phyloP scores from a whole-genome alignment of 768 basidiomycete species.

The Scleroderma citrinum region DNA sequence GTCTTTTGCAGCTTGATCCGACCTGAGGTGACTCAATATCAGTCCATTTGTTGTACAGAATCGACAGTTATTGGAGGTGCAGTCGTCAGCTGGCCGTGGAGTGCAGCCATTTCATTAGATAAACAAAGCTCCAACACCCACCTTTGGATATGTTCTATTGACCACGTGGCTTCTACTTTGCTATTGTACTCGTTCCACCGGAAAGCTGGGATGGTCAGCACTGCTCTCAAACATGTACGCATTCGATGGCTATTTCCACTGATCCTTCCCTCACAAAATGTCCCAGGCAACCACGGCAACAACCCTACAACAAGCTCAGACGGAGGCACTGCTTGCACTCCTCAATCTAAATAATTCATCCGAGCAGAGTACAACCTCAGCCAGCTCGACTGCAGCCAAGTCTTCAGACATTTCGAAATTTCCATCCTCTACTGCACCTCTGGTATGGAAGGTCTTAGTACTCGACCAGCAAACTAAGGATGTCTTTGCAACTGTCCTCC shows the following conservation, averaged over 20 bases:
- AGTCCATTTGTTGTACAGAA: too few species aligned
- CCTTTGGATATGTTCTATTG: conserved; percentile 2
- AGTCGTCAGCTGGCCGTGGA: too few species aligned
- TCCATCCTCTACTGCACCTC: conserved; percentile 54
- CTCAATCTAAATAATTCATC: conserved; percentile 76
- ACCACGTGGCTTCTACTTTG: conserved; percentile 3
- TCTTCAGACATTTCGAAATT: conserved; percentile 42
- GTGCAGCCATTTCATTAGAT: background rate
- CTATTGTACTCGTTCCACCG: too few species aligned
- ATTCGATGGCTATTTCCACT: background rate
- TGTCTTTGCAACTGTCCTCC: conserved; percentile 88
- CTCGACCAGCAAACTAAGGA: conserved; percentile 96
- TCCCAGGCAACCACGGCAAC: conserved; percentile 36
- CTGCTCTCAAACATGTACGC: conserved; percentile 39
- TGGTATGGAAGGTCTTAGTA: conserved; percentile 95
- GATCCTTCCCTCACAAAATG: conserved; percentile 14
- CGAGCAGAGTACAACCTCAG: conserved; percentile 12
- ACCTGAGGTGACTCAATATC: background rate
- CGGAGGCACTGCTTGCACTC: conserved; percentile 73
- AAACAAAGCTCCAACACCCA: background rate
- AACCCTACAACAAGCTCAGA: conserved; percentile 86
- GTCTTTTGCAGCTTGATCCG: background rate
- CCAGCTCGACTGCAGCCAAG: conserved; percentile 12
- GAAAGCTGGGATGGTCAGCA: conserved; percentile 38
- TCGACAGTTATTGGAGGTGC: background rate